These are phyloP conservation scores for Chenopodium suecicum DNA, from an alignment of 148 eudicot species.

Conservation along the genomic window DNA sequence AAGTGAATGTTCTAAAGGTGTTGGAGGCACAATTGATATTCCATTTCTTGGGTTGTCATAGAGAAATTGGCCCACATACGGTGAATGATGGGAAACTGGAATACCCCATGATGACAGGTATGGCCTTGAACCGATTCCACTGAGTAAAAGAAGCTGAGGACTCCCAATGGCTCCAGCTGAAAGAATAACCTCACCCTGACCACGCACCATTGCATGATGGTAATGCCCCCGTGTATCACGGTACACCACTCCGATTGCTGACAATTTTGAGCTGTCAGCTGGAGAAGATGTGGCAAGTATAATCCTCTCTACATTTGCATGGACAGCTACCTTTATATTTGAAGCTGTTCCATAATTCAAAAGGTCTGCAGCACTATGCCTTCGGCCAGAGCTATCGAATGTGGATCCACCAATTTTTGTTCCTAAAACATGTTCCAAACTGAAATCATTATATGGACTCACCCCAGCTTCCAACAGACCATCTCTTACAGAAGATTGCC, in stretches of 20 bases:
- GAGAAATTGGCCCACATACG: constrained; percentile 78
- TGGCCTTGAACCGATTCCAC: constrained; percentile 80
- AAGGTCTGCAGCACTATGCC: constrained; percentile 89
- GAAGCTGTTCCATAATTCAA: constrained; percentile 50
- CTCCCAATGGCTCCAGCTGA: constrained; percentile 87
- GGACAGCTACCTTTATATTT: constrained; percentile 61
- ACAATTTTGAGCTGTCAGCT: constrained; percentile 25
- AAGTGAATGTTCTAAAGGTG: constrained; percentile 82
- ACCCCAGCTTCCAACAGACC: constrained; percentile 73
- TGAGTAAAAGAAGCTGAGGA: constrained; percentile 82
- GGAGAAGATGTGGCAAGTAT: constrained; percentile 44
- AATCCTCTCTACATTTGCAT: constrained; percentile 74
- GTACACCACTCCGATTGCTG: constrained; percentile 80
- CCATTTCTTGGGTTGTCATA: constrained; percentile 96
- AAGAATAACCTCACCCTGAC: constrained; percentile 67
- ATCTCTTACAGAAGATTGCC: constrained; percentile 83
- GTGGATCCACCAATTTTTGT: constrained; percentile 93
- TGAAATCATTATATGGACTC: constrained; percentile 72
- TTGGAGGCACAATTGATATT: constrained; percentile 75
- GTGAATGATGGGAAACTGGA: constrained; percentile 69
- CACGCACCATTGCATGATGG: constrained; percentile 75
- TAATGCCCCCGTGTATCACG: constrained; percentile 54
- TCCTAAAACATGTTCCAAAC: constrained; percentile 61
- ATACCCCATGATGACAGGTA: constrained; percentile 93
- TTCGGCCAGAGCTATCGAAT: constrained; percentile 60